Evolutionary conservation across 2,329 filamentous ascomycete genomes (phyloP).

Genomic region (Sarocladium kiliense): DNA sequence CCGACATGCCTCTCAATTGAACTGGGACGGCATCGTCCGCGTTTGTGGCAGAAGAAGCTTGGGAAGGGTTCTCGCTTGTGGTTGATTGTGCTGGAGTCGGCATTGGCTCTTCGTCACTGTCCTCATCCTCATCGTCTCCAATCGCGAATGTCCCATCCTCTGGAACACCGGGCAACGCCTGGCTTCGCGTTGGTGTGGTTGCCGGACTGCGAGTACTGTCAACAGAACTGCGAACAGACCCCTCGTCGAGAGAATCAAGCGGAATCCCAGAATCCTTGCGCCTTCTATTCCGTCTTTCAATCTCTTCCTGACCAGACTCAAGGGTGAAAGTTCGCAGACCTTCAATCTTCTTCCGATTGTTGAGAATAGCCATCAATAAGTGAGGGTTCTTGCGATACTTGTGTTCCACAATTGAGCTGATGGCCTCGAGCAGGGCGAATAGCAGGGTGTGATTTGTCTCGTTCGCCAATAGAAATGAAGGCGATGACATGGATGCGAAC

Average conservation of each 20-base stretch:
- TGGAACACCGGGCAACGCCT: constrained; percentile 26
- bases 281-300: constrained; percentile 70
- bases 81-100: constrained; percentile 59
- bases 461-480: constrained; percentile 86
- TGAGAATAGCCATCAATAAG: constrained; percentile 73
- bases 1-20: constrained; percentile 88
- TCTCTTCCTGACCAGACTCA: constrained; percentile 86
- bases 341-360: constrained; percentile 78
- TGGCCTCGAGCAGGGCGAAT: constrained; percentile 76
- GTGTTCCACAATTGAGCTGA: constrained; percentile 87
- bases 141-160: constrained; percentile 83
- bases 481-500: constrained; percentile 87
- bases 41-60: constrained; percentile 62
- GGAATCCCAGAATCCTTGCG: constrained; percentile 57
- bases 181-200: constrained; percentile 17
- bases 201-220: constrained; percentile 64
- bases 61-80: constrained; percentile 56
- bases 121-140: constrained; percentile 72
- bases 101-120: constrained; percentile 39
- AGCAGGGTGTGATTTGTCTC: constrained; percentile 84
- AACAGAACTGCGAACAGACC: constrained; percentile 54
- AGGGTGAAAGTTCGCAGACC: constrained; percentile 82
- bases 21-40: constrained; percentile 75
- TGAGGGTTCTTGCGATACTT: constrained; percentile 77
- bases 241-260: constrained; percentile 42